phyloP scores from a whole-genome alignment of 2,329 filamentous ascomycete genomes.

The Sporothrix euskadiensis region DNA sequence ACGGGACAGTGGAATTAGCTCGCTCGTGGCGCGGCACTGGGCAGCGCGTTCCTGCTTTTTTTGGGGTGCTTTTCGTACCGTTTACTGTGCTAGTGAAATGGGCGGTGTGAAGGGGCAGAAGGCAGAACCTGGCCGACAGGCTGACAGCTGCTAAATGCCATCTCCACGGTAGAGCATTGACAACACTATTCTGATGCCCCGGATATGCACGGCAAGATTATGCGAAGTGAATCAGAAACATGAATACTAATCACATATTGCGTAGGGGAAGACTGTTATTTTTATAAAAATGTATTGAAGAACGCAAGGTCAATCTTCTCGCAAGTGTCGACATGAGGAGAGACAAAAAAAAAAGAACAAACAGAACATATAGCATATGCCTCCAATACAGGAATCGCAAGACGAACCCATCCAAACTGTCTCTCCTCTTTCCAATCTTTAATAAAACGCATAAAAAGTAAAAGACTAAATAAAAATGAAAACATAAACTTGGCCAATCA shows the following conservation, averaged over 20 bases:
- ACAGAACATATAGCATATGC: not conserved
- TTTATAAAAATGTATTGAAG: not conserved
- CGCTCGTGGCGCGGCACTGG: not conserved
- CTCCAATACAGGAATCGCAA: not conserved
- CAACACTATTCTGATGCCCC: no score
- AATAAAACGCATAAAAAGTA: not conserved
- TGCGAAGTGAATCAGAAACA: not conserved
- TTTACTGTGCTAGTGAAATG: not conserved
- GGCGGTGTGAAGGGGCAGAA: constrained; percentile 19
- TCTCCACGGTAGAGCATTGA: not conserved
- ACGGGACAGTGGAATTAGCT: not conserved
- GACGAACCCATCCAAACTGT: not conserved
- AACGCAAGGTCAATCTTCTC: not conserved
- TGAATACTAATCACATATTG: not conserved
- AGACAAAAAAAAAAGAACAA: no score
- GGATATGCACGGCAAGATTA: not conserved
- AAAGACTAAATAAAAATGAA: not conserved
- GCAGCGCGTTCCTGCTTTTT: not conserved
- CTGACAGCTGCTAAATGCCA: not conserved
- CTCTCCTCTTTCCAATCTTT: not conserved
- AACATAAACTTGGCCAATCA: not conserved
- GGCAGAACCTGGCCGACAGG: not conserved
- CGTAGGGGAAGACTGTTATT: no score
- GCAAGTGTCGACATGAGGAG: no score
- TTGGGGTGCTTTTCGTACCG: not conserved